Base-by-base conservation (phyloP, 345 rosid genomes). In the Anacardium occidentale region DNA sequence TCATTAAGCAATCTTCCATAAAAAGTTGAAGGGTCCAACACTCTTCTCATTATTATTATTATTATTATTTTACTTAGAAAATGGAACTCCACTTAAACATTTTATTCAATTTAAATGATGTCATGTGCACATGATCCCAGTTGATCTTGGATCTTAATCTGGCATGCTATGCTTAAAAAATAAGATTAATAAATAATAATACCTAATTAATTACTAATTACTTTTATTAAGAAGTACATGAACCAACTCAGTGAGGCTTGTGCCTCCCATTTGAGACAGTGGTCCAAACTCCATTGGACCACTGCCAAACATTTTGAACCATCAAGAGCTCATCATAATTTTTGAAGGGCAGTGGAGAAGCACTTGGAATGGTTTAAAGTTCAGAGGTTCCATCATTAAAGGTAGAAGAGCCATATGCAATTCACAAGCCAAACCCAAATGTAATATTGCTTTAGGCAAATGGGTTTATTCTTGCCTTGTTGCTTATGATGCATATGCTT, bases 91-190 rank as follows among this genome's bases (percentile, higher is more conserved):
- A n/a, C n/a, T n/a, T n/a, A n/a, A n/a, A n/a, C n/a, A n/a, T n/a
- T n/a, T n/a, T n/a, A n/a, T n/a, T n/a, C n/a, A n/a, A 34, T 34
- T 0, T 34, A 7, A 37, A 37, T 37, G 7, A 37, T 37, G 7
- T 37, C 9, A 78, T 74, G 68, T 44, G 78, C 75, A 59, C 75
- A 78, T 78, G 81, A 70, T 70, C 66, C 72, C 24, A 61, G 68
- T 62, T 54, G n/a, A 18, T 48, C 18, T 15, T 64, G 53, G 7
- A 47, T 64, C 54, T 61, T 20, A 25, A 29, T 55, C 26, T 48
- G 48, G 74, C 74, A 60, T 59, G 29, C 59, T 29, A 10, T 10
- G 9, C 13, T 53, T 53, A 11, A 5, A 20, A 34, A 29, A 34
- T 34, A 52, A 22, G 53, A 64, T 60, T 64, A 22, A 48, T 34